Conservation (phyloP, 495 filamentous ascomycete species). For the Penicillium parvum region DNA sequence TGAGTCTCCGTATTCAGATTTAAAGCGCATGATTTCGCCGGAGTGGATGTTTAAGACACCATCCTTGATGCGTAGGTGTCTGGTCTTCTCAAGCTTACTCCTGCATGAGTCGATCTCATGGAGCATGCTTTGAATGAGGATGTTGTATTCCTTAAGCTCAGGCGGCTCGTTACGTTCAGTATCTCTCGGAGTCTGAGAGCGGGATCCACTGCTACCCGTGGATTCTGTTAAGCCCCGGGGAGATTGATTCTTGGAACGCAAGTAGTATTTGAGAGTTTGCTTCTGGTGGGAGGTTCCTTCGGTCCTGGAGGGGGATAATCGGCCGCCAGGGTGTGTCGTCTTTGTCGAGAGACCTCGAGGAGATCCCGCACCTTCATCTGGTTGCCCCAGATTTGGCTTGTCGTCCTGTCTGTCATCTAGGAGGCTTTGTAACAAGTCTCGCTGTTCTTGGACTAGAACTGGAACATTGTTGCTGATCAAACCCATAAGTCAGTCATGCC, state of each 20-base stretch:
- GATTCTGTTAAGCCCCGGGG: background rate
- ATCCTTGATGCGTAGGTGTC: conserved; percentile 7
- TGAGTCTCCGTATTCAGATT: conserved; percentile 1
- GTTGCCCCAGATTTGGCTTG: background rate
- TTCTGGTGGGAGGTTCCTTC: background rate
- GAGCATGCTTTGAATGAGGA: conserved; percentile 9
- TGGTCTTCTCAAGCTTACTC: conserved; percentile 3
- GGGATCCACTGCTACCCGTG: background rate
- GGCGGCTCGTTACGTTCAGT: background rate
- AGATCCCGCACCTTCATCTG: background rate
- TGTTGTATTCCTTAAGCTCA: conserved; percentile 7
- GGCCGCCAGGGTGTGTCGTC: background rate
- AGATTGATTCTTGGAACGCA: background rate
- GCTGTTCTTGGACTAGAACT: conserved; percentile 7
- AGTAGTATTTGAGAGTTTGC: too few species aligned
- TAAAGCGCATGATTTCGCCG: conserved; percentile 9
- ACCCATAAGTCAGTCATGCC: background rate
- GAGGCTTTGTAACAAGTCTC: conserved; percentile 3
- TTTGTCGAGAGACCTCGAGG: background rate
- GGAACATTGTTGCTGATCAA: conserved; percentile 1
- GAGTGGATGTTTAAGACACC: conserved; percentile 12
- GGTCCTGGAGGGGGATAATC: background rate
- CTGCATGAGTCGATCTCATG: conserved; percentile 11
- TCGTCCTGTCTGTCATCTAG: background rate
- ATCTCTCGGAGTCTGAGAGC: background rate